phyloP scores from a whole-genome alignment of 768 basidiomycete species.

The Nidularia pulvinata region DNA sequence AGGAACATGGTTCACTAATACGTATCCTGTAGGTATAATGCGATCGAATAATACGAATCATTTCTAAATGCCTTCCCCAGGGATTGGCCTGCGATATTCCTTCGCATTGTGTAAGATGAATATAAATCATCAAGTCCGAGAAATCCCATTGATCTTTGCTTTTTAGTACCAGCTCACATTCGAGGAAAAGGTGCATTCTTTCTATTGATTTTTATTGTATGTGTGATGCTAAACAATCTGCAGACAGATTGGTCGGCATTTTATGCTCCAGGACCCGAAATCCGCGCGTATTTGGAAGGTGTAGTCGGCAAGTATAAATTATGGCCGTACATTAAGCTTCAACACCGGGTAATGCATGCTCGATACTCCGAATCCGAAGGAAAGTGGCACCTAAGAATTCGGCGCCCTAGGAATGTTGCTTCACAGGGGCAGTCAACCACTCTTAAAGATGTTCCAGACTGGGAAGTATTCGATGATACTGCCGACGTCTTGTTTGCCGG shows the following conservation, averaged over 20 bases:
- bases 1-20: constrained; percentile 61
- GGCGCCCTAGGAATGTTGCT: constrained; percentile 13
- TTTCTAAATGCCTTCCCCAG: constrained; percentile 15
- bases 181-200: constrained; percentile 39
- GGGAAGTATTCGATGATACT: constrained; percentile 48
- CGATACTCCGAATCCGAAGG: constrained; percentile 46
- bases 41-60: neutral
- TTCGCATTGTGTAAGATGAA: constrained; percentile 42
- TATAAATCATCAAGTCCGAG: neutral
- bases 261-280: constrained; percentile 61
- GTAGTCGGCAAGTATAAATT: constrained; percentile 60
- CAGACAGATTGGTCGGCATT: constrained; percentile 62
- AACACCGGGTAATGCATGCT: constrained; percentile 53
- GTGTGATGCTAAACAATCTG: neutral
- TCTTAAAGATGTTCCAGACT: constrained; percentile 17
- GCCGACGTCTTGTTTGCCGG: constrained; percentile 59
- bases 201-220: neutral
- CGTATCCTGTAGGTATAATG: constrained; percentile 42
- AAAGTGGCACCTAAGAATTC: constrained; percentile 57
- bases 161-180: constrained; percentile 61
- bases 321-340: constrained; percentile 48
- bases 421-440: constrained; percentile 7
- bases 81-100: constrained; percentile 66
- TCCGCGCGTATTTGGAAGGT: constrained; percentile 49
- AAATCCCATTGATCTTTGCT: neutral